Conservation (phyloP, 2,329 filamentous ascomycete genomes). For the Penicillium sp. region DNA sequence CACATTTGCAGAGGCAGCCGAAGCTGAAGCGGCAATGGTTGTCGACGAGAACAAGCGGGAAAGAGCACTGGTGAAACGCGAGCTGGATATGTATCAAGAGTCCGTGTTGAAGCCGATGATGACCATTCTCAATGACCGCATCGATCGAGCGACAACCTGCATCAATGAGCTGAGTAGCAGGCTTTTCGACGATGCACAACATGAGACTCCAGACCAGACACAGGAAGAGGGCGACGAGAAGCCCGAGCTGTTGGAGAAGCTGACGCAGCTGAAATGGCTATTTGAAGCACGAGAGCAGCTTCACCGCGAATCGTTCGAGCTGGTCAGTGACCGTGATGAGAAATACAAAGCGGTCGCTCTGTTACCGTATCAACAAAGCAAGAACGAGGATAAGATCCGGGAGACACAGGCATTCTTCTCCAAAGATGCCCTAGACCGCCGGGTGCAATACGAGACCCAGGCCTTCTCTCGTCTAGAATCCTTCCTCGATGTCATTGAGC, state of each 20-base stretch:
- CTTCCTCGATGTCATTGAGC: slow-evolving; percentile 73
- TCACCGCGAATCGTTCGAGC: slow-evolving; percentile 77
- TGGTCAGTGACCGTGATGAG: slow-evolving; percentile 78
- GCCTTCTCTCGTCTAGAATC: slow-evolving; percentile 68
- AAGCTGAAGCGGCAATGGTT: slow-evolving; percentile 71
- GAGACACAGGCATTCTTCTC: slow-evolving; percentile 78
- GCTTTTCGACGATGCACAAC: slow-evolving; percentile 67
- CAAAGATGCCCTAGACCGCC: slow-evolving; percentile 69
- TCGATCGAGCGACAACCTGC: slow-evolving; percentile 67
- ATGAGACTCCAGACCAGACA: slow-evolving; percentile 69
- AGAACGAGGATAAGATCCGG: slow-evolving; percentile 72
- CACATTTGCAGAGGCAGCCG: slow-evolving; percentile 75
- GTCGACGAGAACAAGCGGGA: slow-evolving; percentile 64
- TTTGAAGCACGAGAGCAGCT: slow-evolving; percentile 89
- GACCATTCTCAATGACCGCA: slow-evolving; percentile 69
- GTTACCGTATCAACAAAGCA: slow-evolving; percentile 68
- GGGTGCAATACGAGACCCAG: slow-evolving; percentile 65
- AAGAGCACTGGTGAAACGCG: slow-evolving; percentile 69
- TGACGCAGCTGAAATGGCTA: slow-evolving; percentile 93
- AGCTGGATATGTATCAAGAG: slow-evolving; percentile 80
- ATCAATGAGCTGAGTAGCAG: slow-evolving; percentile 69
- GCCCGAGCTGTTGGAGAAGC: slow-evolving; percentile 87
- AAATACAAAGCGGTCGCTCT: slow-evolving; percentile 81
- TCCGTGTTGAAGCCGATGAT: slow-evolving; percentile 80
- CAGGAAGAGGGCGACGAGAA: slow-evolving; percentile 95